Base-by-base conservation (phyloP, 2,329 filamentous ascomycete species). In the Colletotrichum destructivum region DNA sequence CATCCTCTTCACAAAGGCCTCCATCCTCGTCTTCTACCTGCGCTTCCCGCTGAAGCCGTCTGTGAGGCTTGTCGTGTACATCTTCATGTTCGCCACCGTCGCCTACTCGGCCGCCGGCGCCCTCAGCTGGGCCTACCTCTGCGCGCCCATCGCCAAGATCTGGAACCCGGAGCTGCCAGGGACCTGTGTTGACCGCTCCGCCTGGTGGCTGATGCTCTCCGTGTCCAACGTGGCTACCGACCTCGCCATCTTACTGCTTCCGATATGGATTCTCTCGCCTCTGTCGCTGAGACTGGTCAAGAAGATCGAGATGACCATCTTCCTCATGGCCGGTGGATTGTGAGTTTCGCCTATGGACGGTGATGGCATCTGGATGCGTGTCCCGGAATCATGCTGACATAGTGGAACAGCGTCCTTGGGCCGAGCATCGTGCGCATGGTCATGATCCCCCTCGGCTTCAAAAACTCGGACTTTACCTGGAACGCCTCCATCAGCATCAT, bases 11-110 rank as follows among this genome's bases (percentile, higher is more conserved):
- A 73, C 72, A 23, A 76, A 76, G 21, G 73, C 69, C 4, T 76
- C 75, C 2, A 73, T 76, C 15, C 57, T 76, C 4, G 46, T 67
- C 18, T 76, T 76, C 15, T 76, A 75, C 54, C 69, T 76, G 0
- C 75, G 75, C 2, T 76, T 76, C 16, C 65, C 71, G 1, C 60
- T 73, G 13, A 63, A 54, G 9, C 47, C 15, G 0, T 16, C 38
- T 2, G 56, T 69, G 1, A 44, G 44, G 23, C 40, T 40, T 0
- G 69, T 65, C 0, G 64, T 73, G 3, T 73, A 73, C 21, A n/a
- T 49, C 5, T 60, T 73, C 59, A 72, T 73, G 59, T 60, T 72
- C 3, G 71, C 69, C 13, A 68, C 69, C 12, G 51, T 59, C 4
- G 71, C 40, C 0, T 73, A 73, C 60, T 72, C 69, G 18, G 21